Percentiles rank a stretch among this genome's conserved stretches.
phyloP scores from a whole-genome alignment of 2,329 filamentous ascomycete genomes.

The Sclerotinia borealis region DNA sequence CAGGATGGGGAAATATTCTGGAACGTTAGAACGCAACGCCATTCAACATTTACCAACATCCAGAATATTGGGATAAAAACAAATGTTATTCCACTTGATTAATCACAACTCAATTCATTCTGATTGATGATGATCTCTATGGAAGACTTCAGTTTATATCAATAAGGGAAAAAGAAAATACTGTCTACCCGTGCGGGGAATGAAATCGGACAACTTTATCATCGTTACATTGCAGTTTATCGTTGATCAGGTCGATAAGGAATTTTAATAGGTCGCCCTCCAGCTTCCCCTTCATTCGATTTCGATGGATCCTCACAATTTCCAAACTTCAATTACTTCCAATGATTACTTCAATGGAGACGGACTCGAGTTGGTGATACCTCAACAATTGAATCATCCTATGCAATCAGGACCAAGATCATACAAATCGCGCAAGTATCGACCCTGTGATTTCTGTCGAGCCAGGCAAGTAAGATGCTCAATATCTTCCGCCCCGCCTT shows the following conservation, averaged over 20 bases:
- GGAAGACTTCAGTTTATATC: background rate
- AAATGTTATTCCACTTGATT: background rate
- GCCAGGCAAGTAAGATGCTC: constrained; percentile 31
- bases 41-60: background rate
- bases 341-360: background rate
- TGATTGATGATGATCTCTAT: background rate
- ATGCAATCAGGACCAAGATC: constrained; percentile 28
- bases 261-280: background rate
- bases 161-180: background rate
- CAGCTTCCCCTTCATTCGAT: background rate
- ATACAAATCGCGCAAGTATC: constrained; percentile 32
- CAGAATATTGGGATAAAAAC: background rate
- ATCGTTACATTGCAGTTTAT: background rate
- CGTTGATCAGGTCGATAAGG: constrained; percentile 1
- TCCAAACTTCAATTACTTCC: background rate
- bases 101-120: background rate
- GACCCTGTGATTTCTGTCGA: constrained; percentile 39
- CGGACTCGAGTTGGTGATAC: background rate
- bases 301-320: constrained; percentile 3
- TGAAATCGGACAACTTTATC: background rate
- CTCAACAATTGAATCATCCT: constrained; percentile 21
- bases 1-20: background rate
- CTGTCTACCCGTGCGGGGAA: background rate
- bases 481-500: constrained; percentile 38
- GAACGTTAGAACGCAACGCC: background rate